Evolutionary conservation across 805 yeast species (phyloP).

Genomic region (Phaffomyces opuntiae): DNA sequence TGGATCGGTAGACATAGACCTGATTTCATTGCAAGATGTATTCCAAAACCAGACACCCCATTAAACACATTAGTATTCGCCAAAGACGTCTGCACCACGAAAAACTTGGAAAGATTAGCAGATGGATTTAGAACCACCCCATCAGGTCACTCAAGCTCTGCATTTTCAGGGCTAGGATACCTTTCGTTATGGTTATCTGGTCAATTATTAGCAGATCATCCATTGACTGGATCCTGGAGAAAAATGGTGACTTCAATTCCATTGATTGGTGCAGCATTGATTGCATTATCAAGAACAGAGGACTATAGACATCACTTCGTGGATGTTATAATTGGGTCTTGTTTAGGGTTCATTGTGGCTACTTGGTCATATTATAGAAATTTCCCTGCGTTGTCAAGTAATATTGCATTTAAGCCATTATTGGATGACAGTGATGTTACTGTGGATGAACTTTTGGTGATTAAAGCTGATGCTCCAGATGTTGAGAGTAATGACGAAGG

Average conservation of each 20-base stretch:
- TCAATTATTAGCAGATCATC: slow-evolving; percentile 46
- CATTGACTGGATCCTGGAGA: slow-evolving; percentile 58
- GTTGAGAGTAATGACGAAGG: slow-evolving; percentile 7
- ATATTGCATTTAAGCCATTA: slow-evolving; percentile 32
- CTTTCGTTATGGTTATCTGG: slow-evolving; percentile 61
- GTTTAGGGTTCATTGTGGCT: slow-evolving; percentile 59
- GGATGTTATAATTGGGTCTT: slow-evolving; percentile 71
- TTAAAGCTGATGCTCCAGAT: slow-evolving; percentile 10
- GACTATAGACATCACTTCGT: slow-evolving; percentile 92
- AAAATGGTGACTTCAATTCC: slow-evolving; percentile 48
- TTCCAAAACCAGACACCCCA: slow-evolving; percentile 57
- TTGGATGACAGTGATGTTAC: slow-evolving; percentile 34
- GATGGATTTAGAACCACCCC: slow-evolving; percentile 84
- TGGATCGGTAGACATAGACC: slow-evolving; percentile 91
- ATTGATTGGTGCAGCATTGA: slow-evolving; percentile 56
- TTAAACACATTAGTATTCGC: slow-evolving; percentile 48
- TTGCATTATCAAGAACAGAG: slow-evolving; percentile 81
- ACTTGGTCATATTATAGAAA: slow-evolving; percentile 32
- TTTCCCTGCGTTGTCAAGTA: slow-evolving; percentile 31
- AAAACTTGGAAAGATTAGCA: slow-evolving; percentile 32
- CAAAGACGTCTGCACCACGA: slow-evolving; percentile 58
- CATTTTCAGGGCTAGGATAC: slow-evolving; percentile 64
- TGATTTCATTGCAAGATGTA: slow-evolving; percentile 82
- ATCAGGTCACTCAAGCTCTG: slow-evolving; percentile 70
- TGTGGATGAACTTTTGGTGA: slow-evolving; percentile 19